Percentiles rank a stretch among this genome's conserved stretches.
phyloP scores from a whole-genome alignment of 108 stramenopile genomes.

The Skeletonema costatum region DNA sequence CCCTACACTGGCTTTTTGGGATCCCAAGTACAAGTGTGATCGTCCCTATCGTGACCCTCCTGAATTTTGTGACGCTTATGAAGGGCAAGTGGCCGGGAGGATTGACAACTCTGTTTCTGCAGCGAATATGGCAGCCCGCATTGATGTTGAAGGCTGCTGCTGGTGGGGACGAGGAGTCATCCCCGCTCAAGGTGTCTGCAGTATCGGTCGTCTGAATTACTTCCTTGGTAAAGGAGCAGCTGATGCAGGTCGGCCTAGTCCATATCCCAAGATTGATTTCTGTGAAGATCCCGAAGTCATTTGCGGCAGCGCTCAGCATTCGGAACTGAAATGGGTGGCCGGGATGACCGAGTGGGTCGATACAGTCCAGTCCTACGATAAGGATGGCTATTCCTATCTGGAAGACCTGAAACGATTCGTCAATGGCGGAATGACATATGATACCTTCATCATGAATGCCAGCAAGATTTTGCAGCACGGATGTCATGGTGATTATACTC shows the following conservation, averaged over 20 bases:
- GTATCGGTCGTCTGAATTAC: conserved; percentile 53
- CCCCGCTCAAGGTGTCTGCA: conserved; percentile 44
- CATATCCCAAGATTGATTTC: conserved; percentile 46
- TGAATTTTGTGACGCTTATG: conserved; percentile 28
- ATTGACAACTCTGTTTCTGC: conserved; percentile 21
- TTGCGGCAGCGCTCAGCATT: conserved; percentile 35
- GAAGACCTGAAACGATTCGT: conserved; percentile 24
- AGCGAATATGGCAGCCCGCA: conserved; percentile 41
- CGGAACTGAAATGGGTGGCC: conserved; percentile 48
- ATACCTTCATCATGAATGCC: conserved; percentile 7
- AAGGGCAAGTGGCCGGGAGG: conserved; percentile 40
- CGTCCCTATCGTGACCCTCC: conserved; percentile 26
- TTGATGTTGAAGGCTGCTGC: conserved; percentile 60
- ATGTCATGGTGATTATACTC: conserved; percentile 7
- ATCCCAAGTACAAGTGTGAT: conserved; percentile 41
- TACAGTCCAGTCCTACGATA: conserved; percentile 31
- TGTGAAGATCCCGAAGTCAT: conserved; percentile 44
- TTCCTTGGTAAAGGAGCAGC: conserved; percentile 46
- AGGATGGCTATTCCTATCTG: conserved; percentile 29
- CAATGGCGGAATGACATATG: conserved; percentile 20
- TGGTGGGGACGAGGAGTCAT: conserved; percentile 59
- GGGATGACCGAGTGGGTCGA: conserved; percentile 48
- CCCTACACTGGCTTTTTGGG: conserved; percentile 56
- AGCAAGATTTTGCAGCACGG: conserved; percentile 1
- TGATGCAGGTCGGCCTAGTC: conserved; percentile 22